Base-by-base conservation (phyloP, 345 rosid genomes). In the Eutrema japonicum region DNA sequence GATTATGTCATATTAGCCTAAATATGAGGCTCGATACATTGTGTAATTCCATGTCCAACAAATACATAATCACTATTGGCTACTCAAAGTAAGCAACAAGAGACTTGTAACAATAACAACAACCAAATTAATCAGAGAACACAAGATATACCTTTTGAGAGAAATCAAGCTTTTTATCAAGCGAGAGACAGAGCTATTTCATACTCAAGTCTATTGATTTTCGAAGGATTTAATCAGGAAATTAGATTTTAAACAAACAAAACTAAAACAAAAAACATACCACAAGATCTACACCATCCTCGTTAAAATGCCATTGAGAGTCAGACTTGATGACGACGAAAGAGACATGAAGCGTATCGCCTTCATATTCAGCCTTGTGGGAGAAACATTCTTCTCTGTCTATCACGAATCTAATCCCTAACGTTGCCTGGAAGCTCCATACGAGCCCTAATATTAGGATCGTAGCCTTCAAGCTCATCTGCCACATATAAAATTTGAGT, bases 341-440 rank as follows among this genome's bases (percentile, higher is more conserved):
- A 16, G 96, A 89, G 60, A 81, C 78, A 66, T 85, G 90, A 78
- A 87, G 84, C 1, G 83, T 84, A 69, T 87, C 90, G 0, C 96
- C 92, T 77, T 87, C 89, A 57, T 70, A 84, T 38, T 87, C 77
- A 68, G 83, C 86, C 45, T 87, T 85, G 67, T 87, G 83, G 41
- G 89, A 84, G 82, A 85, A 67, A 57, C 95, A 84, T 64, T 87
- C 91, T 79, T 85, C 91, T 73, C 81, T 76, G 58, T 89, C 88
- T 46, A 89, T 81, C 63, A 82, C 86, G 58, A 86, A 84, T 81
- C 89, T 84, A 37, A 87, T 76, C 37, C 85, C 86, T 62, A 66
- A 52, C 32, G 81, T 50, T 27, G 61, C 68, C 64, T 56, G 73
- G 59, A 79, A 61, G 48, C 82, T 73, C 79, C 79, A 74, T n/a